A percentile compares a stretch with the other conserved stretches of the same genome.
Conservation (phyloP, 371 early-diverging fungal species). For the Dinochytrium kinnereticum region DNA sequence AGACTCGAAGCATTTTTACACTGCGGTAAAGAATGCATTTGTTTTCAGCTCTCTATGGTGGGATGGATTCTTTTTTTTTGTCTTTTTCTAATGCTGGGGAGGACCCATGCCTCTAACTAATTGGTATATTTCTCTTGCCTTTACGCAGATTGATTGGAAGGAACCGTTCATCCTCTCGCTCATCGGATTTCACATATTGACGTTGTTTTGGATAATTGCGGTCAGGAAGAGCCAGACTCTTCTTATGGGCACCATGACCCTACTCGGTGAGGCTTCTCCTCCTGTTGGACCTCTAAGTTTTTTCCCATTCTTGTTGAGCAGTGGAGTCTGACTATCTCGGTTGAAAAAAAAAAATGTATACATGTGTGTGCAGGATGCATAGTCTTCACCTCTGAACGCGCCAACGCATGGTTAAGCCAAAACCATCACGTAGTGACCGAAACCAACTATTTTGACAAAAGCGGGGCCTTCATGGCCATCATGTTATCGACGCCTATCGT, state of each 20-base stretch:
- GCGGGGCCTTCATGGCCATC: conserved; percentile 8
- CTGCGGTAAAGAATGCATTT: not conserved
- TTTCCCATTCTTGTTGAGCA: too few species aligned
- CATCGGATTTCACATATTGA: not conserved
- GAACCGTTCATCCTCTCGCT: conserved; percentile 1
- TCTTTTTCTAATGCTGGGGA: too few species aligned
- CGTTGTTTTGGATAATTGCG: not conserved
- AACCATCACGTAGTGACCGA: not conserved
- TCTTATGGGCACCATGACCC: not conserved
- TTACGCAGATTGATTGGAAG: not conserved
- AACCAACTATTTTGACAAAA: not conserved
- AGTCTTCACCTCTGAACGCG: not conserved
- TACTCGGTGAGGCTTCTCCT: not conserved
- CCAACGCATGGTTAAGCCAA: not conserved
- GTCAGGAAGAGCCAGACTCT: conserved; percentile 4
- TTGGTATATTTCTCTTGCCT: too few species aligned
- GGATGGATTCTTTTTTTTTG: too few species aligned
- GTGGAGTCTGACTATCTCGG: too few species aligned
- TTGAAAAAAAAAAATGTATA: too few species aligned
- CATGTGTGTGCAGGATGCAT: not conserved
- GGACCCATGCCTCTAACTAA: too few species aligned
- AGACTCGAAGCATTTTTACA: conserved; percentile 10
- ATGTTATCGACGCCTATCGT: not conserved
- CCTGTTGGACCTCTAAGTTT: not conserved
- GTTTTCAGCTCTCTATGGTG: too few species aligned